Evolutionary conservation across 106 monocot species (phyloP).

Genomic region (Dendrobium huoshanense): DNA sequence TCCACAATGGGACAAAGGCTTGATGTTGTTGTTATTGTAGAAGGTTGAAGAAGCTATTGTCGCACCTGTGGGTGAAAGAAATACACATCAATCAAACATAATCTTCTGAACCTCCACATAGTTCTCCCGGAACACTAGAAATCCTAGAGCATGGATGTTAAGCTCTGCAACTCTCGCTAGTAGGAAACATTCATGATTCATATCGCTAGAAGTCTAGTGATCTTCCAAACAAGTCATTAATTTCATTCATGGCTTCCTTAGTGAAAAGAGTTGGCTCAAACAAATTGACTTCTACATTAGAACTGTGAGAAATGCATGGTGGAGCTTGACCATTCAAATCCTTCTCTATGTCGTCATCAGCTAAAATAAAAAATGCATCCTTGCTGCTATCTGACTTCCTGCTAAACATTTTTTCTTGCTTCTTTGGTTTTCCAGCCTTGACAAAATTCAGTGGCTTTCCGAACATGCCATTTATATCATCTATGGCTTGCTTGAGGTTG

Average conservation of each 20-base stretch:
- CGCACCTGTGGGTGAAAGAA: too few species aligned
- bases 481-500: slow-evolving; percentile 86
- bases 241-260: slow-evolving; percentile 75
- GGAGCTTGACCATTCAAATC: slow-evolving; percentile 13
- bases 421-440: slow-evolving; percentile 22
- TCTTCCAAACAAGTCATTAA: slow-evolving; percentile 85
- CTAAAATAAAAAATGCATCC: slow-evolving; percentile 49
- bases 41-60: background rate
- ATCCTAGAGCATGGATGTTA: too few species aligned
- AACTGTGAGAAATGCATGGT: background rate
- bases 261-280: slow-evolving; percentile 88
- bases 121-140: too few species aligned
- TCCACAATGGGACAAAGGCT: too few species aligned
- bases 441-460: slow-evolving; percentile 56
- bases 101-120: too few species aligned
- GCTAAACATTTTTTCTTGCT: slow-evolving; percentile 15
- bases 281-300: slow-evolving; percentile 23
- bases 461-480: slow-evolving; percentile 90
- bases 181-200: background rate
- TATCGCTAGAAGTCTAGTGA: slow-evolving; percentile 56
- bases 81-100: too few species aligned
- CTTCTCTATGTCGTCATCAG: slow-evolving; percentile 44
- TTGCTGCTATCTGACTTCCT: slow-evolving; percentile 10
- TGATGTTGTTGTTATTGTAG: background rate
- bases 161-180: too few species aligned